Evolutionary conservation across 2,329 filamentous ascomycete species (phyloP), one percentile per base, ranked within the genome.

Genomic region (Dactylonectria macrodidyma): DNA sequence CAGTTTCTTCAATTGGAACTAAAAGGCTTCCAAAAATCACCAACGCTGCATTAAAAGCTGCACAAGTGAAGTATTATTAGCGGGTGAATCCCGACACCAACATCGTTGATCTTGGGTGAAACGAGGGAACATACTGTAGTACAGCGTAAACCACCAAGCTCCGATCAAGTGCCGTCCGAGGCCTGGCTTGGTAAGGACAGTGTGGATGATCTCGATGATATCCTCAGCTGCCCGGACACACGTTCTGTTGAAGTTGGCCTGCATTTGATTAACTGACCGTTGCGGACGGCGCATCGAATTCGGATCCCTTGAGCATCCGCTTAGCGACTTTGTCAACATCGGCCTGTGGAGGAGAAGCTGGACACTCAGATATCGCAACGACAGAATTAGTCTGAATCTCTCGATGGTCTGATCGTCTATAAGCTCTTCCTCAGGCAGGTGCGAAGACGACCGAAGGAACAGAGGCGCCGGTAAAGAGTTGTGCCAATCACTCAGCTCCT

Each of bases 361-460:
- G 11, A 81, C 59, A 57, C 78, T 81, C 46, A 78, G 78, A 52
- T 80, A 78, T 14, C 80, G 64, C 2, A 81, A 58, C 0, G 78
- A 76, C 4, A 80, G 74, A 3, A 88, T 82, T 8, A 86, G 76
- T 3, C 79, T 78, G 46, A 85, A 81, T 7, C 73, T 78, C 69
- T 71, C 81, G 66, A 65, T 72, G 30, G 70, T 63, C 5, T 66
- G 54, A 48, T 69, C 71, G 11, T 66, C 59, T 30, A 34, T 57
- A 2, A 52, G 24, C 12, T 22, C 11, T 14, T 47, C 55, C 30
- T 34, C n/a, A 11, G 46, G 59, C 16, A 55, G 51, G 34, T 58
- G 41, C 12, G 41, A n/a, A 14, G 58, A 9, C 24, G 62, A 14
- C 26, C 57, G 41, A 30, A 67, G 55, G 14, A 24, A 33, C 1